A percentile compares a stretch with the other conserved stretches of the same genome.
Evolutionary conservation across 2,329 filamentous ascomycete genomes (phyloP).

Genomic region (Beauveria pseudobassiana): DNA sequence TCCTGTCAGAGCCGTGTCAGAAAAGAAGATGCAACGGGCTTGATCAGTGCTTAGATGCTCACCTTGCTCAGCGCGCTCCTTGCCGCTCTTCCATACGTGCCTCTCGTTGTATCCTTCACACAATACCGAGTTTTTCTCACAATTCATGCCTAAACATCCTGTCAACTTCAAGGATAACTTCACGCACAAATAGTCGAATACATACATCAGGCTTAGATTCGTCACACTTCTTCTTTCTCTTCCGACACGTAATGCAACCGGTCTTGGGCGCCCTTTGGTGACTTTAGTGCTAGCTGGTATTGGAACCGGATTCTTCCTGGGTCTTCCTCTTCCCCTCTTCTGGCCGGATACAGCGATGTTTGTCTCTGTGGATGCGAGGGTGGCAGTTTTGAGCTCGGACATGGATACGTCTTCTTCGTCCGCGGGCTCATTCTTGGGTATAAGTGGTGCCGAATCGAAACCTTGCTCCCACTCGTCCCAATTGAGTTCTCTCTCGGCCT

Average conservation of each 20-base stretch:
- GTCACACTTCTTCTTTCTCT: constrained; percentile 66
- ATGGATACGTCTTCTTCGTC: constrained; percentile 47
- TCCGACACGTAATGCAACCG: constrained; percentile 60
- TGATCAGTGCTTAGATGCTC: constrained; percentile 17
- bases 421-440: constrained; percentile 49
- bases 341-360: constrained; percentile 18
- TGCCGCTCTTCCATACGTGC: constrained; percentile 80
- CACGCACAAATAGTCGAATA: constrained; percentile 5
- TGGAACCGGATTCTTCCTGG: constrained; percentile 69
- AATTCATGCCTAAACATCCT: constrained; percentile 62
- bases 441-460: constrained; percentile 36
- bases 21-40: not conserved
- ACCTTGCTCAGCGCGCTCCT: constrained; percentile 66
- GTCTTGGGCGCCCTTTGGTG: constrained; percentile 68
- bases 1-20: constrained; percentile 29
- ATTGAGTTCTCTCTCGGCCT: constrained; percentile 12
- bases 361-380: constrained; percentile 18
- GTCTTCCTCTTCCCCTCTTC: constrained; percentile 69
- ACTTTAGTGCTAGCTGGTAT: constrained; percentile 57
- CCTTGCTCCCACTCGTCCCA: constrained; percentile 35
- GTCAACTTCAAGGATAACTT: constrained; percentile 5
- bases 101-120: constrained; percentile 88
- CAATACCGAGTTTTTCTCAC: constrained; percentile 86
- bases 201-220: constrained; percentile 60
- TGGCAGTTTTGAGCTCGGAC: constrained; percentile 41